phyloP scores from a whole-genome alignment of 257 asterid species.

The Cordia subcordata region DNA sequence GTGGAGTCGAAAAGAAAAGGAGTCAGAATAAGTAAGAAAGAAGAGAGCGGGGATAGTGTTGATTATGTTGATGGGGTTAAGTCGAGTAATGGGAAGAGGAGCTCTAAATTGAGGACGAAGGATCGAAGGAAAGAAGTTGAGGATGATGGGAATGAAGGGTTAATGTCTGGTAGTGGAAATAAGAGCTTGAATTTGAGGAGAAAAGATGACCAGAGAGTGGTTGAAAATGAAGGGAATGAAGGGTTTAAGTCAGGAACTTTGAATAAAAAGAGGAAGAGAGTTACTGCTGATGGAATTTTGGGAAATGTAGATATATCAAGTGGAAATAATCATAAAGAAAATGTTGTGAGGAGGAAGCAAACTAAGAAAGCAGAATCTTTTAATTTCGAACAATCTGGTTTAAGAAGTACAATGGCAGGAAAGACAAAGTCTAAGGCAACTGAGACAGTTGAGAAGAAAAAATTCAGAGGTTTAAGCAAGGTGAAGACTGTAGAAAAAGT shows the following conservation, averaged over 20 bases:
- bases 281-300: constrained; percentile 25
- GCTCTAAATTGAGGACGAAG: background rate
- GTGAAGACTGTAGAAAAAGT: background rate
- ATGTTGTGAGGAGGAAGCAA: constrained; percentile 21
- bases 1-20: constrained; percentile 12
- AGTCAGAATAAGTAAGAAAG: constrained; percentile 12
- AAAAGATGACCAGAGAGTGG: background rate
- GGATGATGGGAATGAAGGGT: constrained; percentile 9
- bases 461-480: background rate
- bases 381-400: constrained; percentile 21
- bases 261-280: constrained; percentile 53
- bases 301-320: constrained; percentile 11
- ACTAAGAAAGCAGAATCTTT: constrained; percentile 20
- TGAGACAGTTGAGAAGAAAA: constrained; percentile 22
- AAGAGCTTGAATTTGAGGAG: constrained; percentile 17
- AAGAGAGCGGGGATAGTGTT: constrained; percentile 22
- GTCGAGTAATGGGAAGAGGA: constrained; percentile 8
- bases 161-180: constrained; percentile 12
- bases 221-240: constrained; percentile 11
- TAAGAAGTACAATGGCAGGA: constrained; percentile 13
- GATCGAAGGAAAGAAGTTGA: constrained; percentile 13
- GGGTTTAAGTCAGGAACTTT: constrained; percentile 24
- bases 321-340: constrained; percentile 10
- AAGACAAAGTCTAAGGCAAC: constrained; percentile 25
- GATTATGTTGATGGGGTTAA: constrained; percentile 15